Conservation (phyloP, 2,329 filamentous ascomycete genomes). For the Fusarium oxysporum region DNA sequence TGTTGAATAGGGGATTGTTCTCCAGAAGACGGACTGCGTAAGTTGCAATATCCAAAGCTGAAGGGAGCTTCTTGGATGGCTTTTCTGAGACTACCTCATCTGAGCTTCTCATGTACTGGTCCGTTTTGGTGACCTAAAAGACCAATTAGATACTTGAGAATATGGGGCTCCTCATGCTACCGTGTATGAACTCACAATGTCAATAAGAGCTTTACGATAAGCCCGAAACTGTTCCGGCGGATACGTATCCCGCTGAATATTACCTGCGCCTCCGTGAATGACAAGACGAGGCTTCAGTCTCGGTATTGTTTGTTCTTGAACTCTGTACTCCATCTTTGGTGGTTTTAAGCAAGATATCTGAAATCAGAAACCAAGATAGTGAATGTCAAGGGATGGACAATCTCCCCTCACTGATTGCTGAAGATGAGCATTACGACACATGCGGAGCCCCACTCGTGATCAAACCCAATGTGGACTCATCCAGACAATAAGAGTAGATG, state of each 20-base stretch:
- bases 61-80: slow-evolving; percentile 49
- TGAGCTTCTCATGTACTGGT: slow-evolving; percentile 57
- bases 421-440: neutral
- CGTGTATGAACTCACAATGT: slow-evolving; percentile 62
- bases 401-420: slow-evolving; percentile 6
- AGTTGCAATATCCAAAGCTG: slow-evolving; percentile 79
- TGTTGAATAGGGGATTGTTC: slow-evolving; percentile 85
- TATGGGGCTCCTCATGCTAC: neutral
- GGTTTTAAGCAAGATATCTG: neutral
- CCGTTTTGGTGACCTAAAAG: slow-evolving; percentile 55
- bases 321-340: slow-evolving; percentile 57
- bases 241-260: slow-evolving; percentile 70
- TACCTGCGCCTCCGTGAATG: slow-evolving; percentile 79
- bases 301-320: slow-evolving; percentile 9
- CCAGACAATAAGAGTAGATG: neutral
- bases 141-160: neutral
- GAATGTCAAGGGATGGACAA: neutral
- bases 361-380: neutral
- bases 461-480: neutral
- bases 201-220: slow-evolving; percentile 71
- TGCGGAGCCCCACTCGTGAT: slow-evolving; percentile 22
- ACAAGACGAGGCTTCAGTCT: slow-evolving; percentile 68
- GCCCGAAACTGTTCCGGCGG: slow-evolving; percentile 66
- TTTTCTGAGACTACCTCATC: slow-evolving; percentile 19
- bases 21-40: slow-evolving; percentile 82